phyloP scores from a whole-genome alignment of 257 asterid genomes.

The Paulownia fortunei region DNA sequence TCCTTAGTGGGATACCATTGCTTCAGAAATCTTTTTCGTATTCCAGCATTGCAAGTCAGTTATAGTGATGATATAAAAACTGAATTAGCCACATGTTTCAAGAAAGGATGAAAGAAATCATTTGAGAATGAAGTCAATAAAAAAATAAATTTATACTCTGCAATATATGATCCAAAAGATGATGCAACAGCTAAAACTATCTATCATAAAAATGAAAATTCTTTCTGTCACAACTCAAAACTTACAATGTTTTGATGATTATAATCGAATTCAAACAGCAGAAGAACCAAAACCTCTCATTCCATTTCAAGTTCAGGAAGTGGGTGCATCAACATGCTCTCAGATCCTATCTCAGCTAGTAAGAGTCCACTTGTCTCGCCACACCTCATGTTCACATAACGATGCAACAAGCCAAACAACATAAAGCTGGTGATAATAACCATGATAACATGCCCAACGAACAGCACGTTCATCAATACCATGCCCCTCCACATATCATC shows the following conservation, averaged over 20 bases:
- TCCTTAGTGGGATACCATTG: background rate
- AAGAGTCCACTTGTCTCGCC: constrained; percentile 57
- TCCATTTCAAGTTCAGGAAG: constrained; percentile 72
- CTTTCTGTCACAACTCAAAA: constrained; percentile 20
- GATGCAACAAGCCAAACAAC: constrained; percentile 60
- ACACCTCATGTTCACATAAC: constrained; percentile 44
- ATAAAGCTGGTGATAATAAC: constrained; percentile 49
- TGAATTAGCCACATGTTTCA: constrained; percentile 14
- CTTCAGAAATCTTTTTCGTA: background rate
- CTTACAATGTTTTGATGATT: constrained; percentile 26
- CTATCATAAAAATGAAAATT: background rate
- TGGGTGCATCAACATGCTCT: constrained; percentile 60
- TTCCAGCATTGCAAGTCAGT: constrained; percentile 3
- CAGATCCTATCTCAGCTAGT: constrained; percentile 55
- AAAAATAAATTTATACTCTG: constrained; percentile 16
- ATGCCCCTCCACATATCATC: constrained; percentile 76
- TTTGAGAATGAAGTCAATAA: background rate
- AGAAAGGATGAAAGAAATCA: background rate
- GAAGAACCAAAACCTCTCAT: constrained; percentile 38
- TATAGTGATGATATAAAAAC: background rate
- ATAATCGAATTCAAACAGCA: constrained; percentile 12
- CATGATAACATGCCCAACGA: constrained; percentile 50
- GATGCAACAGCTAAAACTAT: constrained; percentile 16
- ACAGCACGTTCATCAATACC: constrained; percentile 61
- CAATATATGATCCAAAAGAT: constrained; percentile 26